Evolutionary conservation across 2,329 filamentous ascomycete genomes (phyloP).

Genomic region (Epichloe sylvatica): DNA sequence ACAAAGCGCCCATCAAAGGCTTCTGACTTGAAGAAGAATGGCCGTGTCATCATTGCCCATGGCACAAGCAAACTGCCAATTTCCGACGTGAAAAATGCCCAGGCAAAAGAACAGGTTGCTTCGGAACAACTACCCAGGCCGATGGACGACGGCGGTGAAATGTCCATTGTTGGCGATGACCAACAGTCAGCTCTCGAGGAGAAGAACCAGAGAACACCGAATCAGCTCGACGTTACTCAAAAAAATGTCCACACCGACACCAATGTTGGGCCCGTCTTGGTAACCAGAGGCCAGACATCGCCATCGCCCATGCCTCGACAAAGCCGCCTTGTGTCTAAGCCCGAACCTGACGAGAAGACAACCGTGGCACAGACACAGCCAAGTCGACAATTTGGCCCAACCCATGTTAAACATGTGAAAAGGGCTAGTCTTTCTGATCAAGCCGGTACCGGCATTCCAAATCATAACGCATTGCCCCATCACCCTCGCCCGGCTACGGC

Average conservation of each 20-base stretch:
- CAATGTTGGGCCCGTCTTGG: not conserved
- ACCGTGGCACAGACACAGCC: no score
- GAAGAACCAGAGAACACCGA: not conserved
- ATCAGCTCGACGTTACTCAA: not conserved
- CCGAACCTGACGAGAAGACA: not conserved
- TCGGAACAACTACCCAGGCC: not conserved
- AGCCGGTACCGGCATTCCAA: not conserved
- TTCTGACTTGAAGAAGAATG: not conserved
- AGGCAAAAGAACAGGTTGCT: not conserved
- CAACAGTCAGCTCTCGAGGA: not conserved
- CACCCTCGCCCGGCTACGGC: not conserved
- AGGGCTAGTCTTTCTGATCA: not conserved
- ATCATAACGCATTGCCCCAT: not conserved
- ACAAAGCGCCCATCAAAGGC: not conserved
- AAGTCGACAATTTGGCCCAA: not conserved
- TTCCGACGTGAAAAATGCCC: not conserved
- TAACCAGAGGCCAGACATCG: not conserved
- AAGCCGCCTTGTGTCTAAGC: not conserved
- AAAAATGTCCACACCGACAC: not conserved
- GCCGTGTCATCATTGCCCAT: not conserved
- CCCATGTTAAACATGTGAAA: not conserved
- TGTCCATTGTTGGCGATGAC: not conserved
- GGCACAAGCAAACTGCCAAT: not conserved
- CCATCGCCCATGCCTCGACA: constrained; percentile 4
- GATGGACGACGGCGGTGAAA: not conserved